A percentile compares a stretch with the other conserved stretches of the same genome.
phyloP scores from a whole-genome alignment of 768 basidiomycete species.

The Glaciozyma martinii region DNA sequence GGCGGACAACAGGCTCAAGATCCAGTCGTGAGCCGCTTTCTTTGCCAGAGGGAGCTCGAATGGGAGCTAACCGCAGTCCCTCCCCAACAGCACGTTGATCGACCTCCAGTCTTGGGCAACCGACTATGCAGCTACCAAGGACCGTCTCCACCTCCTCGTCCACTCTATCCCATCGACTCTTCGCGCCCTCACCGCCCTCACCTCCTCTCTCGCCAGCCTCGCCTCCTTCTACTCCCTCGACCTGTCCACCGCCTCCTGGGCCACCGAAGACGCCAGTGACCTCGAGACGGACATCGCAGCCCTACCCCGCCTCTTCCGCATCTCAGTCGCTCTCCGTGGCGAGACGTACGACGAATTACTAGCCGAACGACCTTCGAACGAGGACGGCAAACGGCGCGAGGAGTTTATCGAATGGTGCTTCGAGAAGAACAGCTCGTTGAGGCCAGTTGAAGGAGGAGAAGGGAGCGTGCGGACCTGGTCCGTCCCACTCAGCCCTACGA shows the following conservation, averaged over 20 bases:
- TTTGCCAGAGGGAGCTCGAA: not conserved
- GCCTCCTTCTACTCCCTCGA: conserved; percentile 14
- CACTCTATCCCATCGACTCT: not conserved
- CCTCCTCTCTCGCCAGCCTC: conserved; percentile 3
- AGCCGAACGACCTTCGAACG: not conserved
- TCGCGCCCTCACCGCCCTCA: not conserved
- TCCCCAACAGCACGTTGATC: conserved; percentile 8
- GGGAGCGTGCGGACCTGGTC: not conserved
- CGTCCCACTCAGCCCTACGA: not conserved
- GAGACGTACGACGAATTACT: conserved; percentile 12
- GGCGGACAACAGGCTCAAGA: conserved; percentile 7
- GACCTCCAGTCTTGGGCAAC: conserved; percentile 17
- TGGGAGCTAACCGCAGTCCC: not conserved
- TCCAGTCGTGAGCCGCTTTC: conserved; percentile 16
- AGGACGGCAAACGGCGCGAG: not conserved
- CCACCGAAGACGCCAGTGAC: conserved; percentile 3
- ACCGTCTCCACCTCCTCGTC: conserved; percentile 19
- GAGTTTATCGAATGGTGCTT: conserved; percentile 20
- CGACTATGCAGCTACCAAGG: conserved; percentile 11
- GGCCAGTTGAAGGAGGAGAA: not conserved
- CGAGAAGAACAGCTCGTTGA: conserved; percentile 3
- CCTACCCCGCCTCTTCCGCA: conserved; percentile 25
- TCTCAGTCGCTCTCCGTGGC: conserved; percentile 15
- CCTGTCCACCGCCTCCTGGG: conserved; percentile 3
- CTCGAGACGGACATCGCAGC: conserved; percentile 1